Percentiles rank a stretch among this genome's conserved stretches.
phyloP scores from a whole-genome alignment of 805 yeast genomes.

The Candida krabiensis region DNA sequence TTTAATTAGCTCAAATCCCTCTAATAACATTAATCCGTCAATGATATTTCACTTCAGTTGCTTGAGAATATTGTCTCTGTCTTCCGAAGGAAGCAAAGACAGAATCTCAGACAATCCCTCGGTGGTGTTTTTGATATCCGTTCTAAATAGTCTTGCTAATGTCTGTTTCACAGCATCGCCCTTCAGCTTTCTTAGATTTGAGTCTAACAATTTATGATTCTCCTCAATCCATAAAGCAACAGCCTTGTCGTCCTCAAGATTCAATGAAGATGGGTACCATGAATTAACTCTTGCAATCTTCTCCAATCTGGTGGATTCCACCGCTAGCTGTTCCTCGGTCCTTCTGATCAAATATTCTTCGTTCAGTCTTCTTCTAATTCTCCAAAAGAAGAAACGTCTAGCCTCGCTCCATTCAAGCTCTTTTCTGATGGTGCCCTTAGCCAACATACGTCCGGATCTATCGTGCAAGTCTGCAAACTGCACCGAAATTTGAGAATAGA shows the following conservation, averaged over 20 bases:
- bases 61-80: conserved; percentile 44
- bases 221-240: conserved; percentile 87
- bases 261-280: conserved; percentile 75
- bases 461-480: conserved; percentile 99
- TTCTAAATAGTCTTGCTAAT: conserved; percentile 58
- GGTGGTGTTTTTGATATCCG: conserved; percentile 51
- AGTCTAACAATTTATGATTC: conserved; percentile 63
- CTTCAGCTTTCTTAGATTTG: conserved; percentile 61
- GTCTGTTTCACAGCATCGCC: conserved; percentile 65
- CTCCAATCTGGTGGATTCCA: conserved; percentile 64
- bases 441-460: conserved; percentile 95
- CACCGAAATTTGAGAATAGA: conserved; percentile 87
- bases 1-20: no score
- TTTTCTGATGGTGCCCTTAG: conserved; percentile 86
- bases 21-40: no score
- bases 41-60: conserved; percentile 29
- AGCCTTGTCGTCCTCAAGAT: conserved; percentile 68
- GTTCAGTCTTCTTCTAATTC: conserved; percentile 91
- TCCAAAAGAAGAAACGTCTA: conserved; percentile 98
- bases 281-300: conserved; percentile 83
- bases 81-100: conserved; percentile 52
- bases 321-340: conserved; percentile 57
- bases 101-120: conserved; percentile 56
- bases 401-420: conserved; percentile 84
- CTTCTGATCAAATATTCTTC: conserved; percentile 85